These are phyloP conservation scores for Aristolochia californica DNA, from an alignment of 164 flowering plant species.

Conservation along the genomic window DNA sequence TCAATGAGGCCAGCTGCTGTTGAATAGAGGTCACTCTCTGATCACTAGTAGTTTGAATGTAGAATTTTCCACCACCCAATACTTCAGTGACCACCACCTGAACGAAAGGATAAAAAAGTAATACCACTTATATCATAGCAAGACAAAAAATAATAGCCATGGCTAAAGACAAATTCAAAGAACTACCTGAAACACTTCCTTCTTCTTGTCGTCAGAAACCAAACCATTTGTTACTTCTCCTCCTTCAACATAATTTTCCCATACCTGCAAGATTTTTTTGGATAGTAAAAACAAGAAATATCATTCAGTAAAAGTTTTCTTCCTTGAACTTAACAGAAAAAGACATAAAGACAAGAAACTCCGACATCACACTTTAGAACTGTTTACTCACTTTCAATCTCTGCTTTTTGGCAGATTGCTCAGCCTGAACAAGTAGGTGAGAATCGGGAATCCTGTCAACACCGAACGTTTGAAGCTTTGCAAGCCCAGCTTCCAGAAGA, in stretches of 20 bases:
- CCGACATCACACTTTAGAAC: neutral
- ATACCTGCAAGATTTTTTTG: conserved; percentile 37
- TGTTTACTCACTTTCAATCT: conserved; percentile 54
- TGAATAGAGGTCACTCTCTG: conserved; percentile 64
- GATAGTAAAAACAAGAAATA: too few species aligned
- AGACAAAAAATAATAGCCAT: neutral
- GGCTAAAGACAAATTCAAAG: neutral
- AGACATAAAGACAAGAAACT: neutral
- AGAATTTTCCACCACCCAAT: conserved; percentile 83
- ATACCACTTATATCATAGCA: neutral
- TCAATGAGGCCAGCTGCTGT: conserved; percentile 71
- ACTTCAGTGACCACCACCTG: conserved; percentile 93
- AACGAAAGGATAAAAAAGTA: neutral
- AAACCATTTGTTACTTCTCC: conserved; percentile 63
- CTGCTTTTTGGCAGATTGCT: conserved; percentile 70
- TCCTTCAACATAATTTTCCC: conserved; percentile 96
- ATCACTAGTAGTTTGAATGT: conserved; percentile 74
- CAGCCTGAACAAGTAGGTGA: conserved; percentile 75
- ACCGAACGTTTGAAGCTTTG: conserved; percentile 76
- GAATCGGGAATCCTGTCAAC: conserved; percentile 70
- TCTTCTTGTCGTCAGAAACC: conserved; percentile 42
- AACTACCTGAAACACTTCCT: conserved; percentile 79
- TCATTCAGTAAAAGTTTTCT: too few species aligned
- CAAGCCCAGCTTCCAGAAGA: conserved; percentile 88
- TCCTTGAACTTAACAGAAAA: neutral